phyloP scores from a whole-genome alignment of 345 rosid species.

The Firmiana major region DNA sequence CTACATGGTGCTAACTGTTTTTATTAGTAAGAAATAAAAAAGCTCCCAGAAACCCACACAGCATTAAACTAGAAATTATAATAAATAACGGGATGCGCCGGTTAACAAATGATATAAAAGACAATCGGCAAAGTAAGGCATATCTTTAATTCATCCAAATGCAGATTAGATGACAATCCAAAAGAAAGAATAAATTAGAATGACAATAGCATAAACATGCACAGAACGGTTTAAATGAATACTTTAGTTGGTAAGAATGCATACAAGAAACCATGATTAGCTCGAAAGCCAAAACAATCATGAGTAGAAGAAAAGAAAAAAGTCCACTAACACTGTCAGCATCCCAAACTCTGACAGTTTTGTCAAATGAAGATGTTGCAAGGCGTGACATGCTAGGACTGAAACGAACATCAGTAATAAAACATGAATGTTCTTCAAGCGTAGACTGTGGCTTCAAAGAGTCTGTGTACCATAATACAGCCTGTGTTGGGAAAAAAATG shows the following conservation, averaged over 20 bases:
- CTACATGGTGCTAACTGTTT: no score
- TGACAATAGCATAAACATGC: background rate
- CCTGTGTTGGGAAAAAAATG: slow-evolving; percentile 41
- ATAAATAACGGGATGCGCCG: background rate
- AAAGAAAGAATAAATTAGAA: slow-evolving; percentile 1
- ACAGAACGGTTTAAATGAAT: background rate
- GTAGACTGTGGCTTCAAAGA: slow-evolving; percentile 63
- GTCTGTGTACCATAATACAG: slow-evolving; percentile 81
- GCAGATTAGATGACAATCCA: background rate
- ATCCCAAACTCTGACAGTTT: slow-evolving; percentile 98
- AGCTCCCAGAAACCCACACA: no score
- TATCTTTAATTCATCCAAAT: background rate
- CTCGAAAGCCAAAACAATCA: slow-evolving; percentile 4
- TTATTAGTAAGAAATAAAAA: no score
- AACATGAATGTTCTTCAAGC: slow-evolving; percentile 75
- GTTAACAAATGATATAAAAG: background rate
- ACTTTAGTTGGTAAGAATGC: background rate
- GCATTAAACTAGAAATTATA: background rate
- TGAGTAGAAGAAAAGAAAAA: slow-evolving; percentile 7
- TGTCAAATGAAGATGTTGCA: slow-evolving; percentile 96
- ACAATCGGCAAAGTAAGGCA: background rate
- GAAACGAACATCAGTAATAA: slow-evolving; percentile 93
- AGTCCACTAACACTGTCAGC: slow-evolving; percentile 73
- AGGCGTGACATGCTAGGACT: slow-evolving; percentile 86
- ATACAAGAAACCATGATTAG: background rate